Evolutionary conservation across 805 yeast genomes (phyloP), one percentile per base, ranked within the genome.

Genomic region (Candida nanaspora): DNA sequence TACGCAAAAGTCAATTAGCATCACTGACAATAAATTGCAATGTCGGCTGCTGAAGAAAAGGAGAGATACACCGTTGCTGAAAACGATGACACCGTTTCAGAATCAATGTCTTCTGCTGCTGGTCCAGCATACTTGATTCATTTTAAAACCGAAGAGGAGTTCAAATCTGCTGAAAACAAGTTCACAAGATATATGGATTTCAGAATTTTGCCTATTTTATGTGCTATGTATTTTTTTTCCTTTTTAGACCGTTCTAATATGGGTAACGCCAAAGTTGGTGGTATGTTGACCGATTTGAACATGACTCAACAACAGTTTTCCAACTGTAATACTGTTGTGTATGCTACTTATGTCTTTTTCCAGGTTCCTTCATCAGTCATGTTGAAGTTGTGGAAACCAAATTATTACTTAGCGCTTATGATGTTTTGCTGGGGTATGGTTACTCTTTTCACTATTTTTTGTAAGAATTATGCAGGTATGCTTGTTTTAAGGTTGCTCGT

Each of bases 181-280:
- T 43, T 38, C 40, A 37, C 42, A 2, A 51, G 69, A 39, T 64
- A 56, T 38, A 50, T 64, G n/a, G 74, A 69, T 45, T 28, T 61
- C 13, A 52, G 69, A 41, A 53, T 69, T 33, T 56, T 69, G 42
- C 74, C 74, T 5, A 62, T 67, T 65, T 46, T 69, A 33, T 65
- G 67, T 25, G 52, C 58, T 34, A 61, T 69, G 46, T 69, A 69
- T 44, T 68, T 69, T 43, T 59, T 69, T 40, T 65, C 66, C 40
- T 68, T 68, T 42, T 52, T 69, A 48, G 75, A 69, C 50, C 50
- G 75, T 38, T 68, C 68, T 43, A 68, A 67, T 43, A 61, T 69
- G 42, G 71, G 72, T 7, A 59, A 66, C 43, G 74, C 74, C 2
- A 55, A 70, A 42, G 56, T 68, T 27, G 72, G 70, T 37, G 71